Conservation (phyloP, 371 early-diverging fungal species). For the Mucor sp. region DNA sequence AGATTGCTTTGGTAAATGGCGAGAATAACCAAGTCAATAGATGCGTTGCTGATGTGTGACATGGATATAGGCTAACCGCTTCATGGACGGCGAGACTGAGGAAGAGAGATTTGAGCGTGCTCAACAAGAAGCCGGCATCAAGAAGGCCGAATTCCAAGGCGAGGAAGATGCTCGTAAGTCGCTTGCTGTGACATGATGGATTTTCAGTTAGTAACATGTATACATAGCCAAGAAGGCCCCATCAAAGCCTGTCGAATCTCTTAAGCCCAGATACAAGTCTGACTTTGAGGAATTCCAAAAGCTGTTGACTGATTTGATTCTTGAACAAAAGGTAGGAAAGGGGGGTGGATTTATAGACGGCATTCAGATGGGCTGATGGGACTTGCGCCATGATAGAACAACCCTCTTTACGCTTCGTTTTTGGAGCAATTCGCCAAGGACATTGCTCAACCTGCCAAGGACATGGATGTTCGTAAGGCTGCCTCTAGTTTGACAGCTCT, state of each 20-base stretch:
- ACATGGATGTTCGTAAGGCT: conserved; percentile 84
- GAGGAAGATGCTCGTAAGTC: conserved; percentile 17
- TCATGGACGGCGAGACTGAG: conserved; percentile 61
- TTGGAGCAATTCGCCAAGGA: conserved; percentile 81
- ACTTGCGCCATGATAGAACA: conserved; percentile 21
- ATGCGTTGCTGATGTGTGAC: not conserved
- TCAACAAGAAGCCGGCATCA: conserved; percentile 55
- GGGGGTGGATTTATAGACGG: not conserved
- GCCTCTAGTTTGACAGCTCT: conserved; percentile 79
- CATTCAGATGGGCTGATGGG: not conserved
- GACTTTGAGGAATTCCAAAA: conserved; percentile 83
- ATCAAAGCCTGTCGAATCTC: conserved; percentile 58
- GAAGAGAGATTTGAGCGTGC: conserved; percentile 68
- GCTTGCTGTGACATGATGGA: not conserved
- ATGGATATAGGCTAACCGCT: conserved; percentile 28
- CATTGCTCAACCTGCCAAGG: conserved; percentile 73
- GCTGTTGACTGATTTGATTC: conserved; percentile 69
- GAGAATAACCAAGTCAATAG: too few relatives aligned
- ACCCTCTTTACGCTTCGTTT: conserved; percentile 61
- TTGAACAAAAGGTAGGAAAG: conserved; percentile 62
- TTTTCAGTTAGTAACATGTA: conserved; percentile 12
- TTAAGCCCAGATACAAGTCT: conserved; percentile 82
- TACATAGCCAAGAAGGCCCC: conserved; percentile 24
- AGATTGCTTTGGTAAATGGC: conserved; percentile 42
- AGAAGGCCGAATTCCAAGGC: conserved; percentile 59